Percentiles rank a stretch among this genome's conserved stretches.
phyloP scores from a whole-genome alignment of 257 asterid genomes.

The Lycium ferocissimum region DNA sequence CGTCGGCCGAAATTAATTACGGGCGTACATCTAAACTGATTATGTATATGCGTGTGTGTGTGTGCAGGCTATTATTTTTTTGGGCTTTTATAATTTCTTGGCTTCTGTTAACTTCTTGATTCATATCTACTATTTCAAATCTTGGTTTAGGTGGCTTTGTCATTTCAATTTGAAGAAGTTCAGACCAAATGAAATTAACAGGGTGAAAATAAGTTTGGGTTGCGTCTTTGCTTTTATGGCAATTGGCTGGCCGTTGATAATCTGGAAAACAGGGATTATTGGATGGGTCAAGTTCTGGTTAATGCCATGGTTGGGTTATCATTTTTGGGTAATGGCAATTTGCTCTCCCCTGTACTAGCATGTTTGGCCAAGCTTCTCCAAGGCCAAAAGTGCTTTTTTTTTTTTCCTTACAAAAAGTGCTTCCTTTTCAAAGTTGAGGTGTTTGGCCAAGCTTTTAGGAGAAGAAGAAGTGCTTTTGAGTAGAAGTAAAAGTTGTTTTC shows the following conservation, averaged over 20 bases:
- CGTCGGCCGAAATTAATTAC: too few species aligned
- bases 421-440: too few species aligned
- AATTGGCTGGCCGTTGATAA: conserved; percentile 93
- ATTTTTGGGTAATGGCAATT: conserved; percentile 80
- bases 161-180: conserved; percentile 86
- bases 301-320: conserved; percentile 98
- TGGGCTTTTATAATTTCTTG: background rate
- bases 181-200: conserved; percentile 84
- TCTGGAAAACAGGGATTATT: conserved; percentile 69
- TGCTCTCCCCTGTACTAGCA: conserved; percentile 8
- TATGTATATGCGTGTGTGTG: too few species aligned
- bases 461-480: too few species aligned
- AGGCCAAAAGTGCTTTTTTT: too few species aligned
- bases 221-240: conserved; percentile 95
- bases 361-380: too few species aligned
- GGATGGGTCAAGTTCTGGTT: conserved; percentile 99
- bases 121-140: conserved; percentile 15
- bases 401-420: too few species aligned
- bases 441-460: too few species aligned
- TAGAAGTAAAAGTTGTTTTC: too few species aligned
- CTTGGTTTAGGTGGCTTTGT: conserved; percentile 61
- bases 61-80: too few species aligned
- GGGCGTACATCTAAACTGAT: too few species aligned
- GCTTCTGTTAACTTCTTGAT: background rate
- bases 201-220: conserved; percentile 95